A percentile compares a stretch with the other conserved stretches of the same genome.
Conservation (phyloP, 176 grass and related monocot species). For the Eragrostis curvula region DNA sequence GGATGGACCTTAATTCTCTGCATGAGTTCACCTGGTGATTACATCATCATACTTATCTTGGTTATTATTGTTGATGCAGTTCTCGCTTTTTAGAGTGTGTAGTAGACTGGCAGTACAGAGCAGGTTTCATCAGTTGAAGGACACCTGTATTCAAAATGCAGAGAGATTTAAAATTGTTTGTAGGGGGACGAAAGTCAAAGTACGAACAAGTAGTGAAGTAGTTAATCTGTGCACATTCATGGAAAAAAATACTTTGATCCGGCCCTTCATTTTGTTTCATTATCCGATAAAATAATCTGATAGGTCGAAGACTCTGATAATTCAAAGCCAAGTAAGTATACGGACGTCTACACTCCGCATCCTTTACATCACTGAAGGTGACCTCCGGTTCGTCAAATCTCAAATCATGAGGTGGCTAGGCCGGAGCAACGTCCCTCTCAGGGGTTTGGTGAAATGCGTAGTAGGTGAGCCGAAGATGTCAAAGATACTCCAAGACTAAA, state of each 20-base stretch:
- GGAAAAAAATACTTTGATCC: no score
- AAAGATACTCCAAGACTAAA: background rate
- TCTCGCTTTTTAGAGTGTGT: no score
- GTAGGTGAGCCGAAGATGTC: constrained; percentile 35
- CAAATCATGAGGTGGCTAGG: constrained; percentile 6
- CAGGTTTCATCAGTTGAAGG: background rate
- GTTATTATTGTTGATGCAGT: no score
- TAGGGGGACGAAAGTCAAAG: no score
- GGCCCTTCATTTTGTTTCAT: no score
- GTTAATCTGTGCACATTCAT: no score
- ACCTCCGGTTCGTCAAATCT: background rate
- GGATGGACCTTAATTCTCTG: background rate
- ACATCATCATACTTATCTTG: no score
- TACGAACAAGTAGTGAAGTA: background rate
- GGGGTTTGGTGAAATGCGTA: constrained; percentile 15
- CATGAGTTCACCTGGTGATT: no score
- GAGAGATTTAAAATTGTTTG: background rate
- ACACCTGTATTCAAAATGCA: background rate
- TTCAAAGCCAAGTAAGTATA: background rate
- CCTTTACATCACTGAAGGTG: background rate
- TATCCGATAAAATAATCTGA: background rate
- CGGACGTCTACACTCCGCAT: background rate
- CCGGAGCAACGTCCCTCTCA: constrained; percentile 31
- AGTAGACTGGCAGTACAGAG: no score
- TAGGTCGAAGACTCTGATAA: background rate